These are phyloP conservation scores for Rosellinia necatrix DNA, from an alignment of 2,329 filamentous ascomycete species.

Conservation along the genomic window DNA sequence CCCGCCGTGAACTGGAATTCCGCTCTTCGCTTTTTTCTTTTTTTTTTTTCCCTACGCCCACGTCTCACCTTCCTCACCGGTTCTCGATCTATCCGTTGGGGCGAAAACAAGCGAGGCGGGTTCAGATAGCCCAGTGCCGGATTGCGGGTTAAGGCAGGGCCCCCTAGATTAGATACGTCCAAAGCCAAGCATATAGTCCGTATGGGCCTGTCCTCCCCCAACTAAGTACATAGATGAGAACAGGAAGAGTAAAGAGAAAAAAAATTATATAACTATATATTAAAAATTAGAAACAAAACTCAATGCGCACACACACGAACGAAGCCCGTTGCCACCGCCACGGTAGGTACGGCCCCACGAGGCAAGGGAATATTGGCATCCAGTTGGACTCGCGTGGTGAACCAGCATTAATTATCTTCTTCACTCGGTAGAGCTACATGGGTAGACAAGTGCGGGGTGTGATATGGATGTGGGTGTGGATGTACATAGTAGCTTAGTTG, in stretches of 20 bases:
- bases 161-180: too few relatives aligned
- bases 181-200: neutral
- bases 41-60: neutral
- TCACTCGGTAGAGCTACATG: neutral
- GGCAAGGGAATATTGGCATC: neutral
- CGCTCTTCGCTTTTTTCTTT: neutral
- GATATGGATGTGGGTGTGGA: too few relatives aligned
- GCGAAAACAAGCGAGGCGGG: conserved; percentile 6
- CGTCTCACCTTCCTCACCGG: too few relatives aligned
- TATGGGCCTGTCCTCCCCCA: neutral
- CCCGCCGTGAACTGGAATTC: neutral
- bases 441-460: neutral
- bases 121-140: neutral
- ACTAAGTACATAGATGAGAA: neutral
- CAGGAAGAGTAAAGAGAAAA: too few relatives aligned
- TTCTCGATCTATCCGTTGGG: neutral
- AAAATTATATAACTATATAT: neutral
- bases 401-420: conserved; percentile 11
- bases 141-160: too few relatives aligned
- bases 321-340: neutral
- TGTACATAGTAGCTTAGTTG: too few relatives aligned
- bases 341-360: conserved; percentile 19
- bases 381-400: conserved; percentile 23
- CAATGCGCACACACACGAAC: neutral
- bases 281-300: too few relatives aligned